phyloP scores from a whole-genome alignment of 257 asterid genomes.

The Scutellaria barbata region DNA sequence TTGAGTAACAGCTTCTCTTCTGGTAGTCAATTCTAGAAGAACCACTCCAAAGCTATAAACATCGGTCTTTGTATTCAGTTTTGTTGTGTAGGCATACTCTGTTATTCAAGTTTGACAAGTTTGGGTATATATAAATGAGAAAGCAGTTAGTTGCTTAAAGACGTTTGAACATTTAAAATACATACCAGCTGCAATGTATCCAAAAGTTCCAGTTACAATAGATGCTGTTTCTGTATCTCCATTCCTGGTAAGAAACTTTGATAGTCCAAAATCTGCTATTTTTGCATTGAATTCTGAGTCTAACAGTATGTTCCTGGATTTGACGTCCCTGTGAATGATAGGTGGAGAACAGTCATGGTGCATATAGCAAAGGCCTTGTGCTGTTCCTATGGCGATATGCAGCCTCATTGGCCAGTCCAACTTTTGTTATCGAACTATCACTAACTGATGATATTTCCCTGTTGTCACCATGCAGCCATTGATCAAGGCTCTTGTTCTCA shows the following conservation, averaged over 20 bases:
- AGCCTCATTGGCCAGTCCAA: slow-evolving; percentile 70
- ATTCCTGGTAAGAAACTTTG: slow-evolving; percentile 50
- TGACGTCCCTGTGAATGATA: slow-evolving; percentile 66
- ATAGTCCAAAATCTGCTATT: slow-evolving; percentile 70
- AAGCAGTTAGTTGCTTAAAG: neutral
- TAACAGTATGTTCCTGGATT: slow-evolving; percentile 69
- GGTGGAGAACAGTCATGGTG: slow-evolving; percentile 70
- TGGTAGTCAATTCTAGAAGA: slow-evolving; percentile 43
- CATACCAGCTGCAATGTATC: slow-evolving; percentile 78
- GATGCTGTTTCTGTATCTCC: slow-evolving; percentile 62
- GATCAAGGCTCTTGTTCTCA: slow-evolving; percentile 62
- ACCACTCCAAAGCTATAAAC: slow-evolving; percentile 49
- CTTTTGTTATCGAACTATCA: neutral
- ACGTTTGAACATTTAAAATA: neutral
- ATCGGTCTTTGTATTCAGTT: slow-evolving; percentile 42
- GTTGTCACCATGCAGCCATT: slow-evolving; percentile 55
- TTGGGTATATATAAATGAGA: neutral
- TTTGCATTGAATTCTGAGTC: slow-evolving; percentile 59
- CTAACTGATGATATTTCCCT: slow-evolving; percentile 24
- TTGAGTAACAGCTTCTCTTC: slow-evolving; percentile 38
- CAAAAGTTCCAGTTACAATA: slow-evolving; percentile 64
- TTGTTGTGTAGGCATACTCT: slow-evolving; percentile 42
- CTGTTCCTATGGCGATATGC: slow-evolving; percentile 65
- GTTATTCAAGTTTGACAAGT: slow-evolving; percentile 19
- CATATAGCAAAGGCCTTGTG: slow-evolving; percentile 75